Conservation (phyloP, 2,329 filamentous ascomycete genomes). For the Penicillium sp. region DNA sequence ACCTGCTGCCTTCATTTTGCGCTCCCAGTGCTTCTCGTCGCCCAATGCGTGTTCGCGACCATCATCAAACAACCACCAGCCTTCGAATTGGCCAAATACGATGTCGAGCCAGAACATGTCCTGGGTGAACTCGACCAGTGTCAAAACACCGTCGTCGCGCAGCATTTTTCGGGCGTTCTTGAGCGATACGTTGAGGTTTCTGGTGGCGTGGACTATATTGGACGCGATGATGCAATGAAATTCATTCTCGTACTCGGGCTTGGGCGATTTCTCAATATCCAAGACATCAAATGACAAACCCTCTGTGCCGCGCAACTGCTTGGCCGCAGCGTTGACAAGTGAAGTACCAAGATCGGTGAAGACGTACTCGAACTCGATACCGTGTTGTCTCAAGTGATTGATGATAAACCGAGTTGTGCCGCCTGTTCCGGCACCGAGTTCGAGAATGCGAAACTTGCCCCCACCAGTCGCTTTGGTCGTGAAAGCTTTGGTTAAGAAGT, state of each 20-base stretch:
- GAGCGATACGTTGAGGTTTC: not conserved
- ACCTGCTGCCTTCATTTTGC: not conserved
- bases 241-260: not conserved
- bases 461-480: not conserved
- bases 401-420: not conserved
- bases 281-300: not conserved
- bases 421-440: constrained; percentile 2
- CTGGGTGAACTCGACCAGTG: constrained; percentile 27
- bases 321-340: not conserved
- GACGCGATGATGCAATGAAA: not conserved
- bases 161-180: not conserved
- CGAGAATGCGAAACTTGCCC: not conserved
- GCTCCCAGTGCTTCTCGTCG: constrained; percentile 16
- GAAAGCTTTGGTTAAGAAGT: not conserved
- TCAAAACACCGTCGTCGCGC: not conserved
- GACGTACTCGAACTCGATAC: not conserved
- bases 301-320: not conserved
- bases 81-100: constrained; percentile 35
- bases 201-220: not conserved
- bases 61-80: constrained; percentile 39
- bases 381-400: not conserved
- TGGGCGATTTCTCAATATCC: not conserved
- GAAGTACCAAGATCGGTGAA: constrained; percentile 3
- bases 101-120: constrained; percentile 30
- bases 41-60: constrained; percentile 22